Evolutionary conservation across 305 asterid genomes (phyloP), one percentile per base, ranked within the genome.

Genomic region (Fraxinus floribunda): DNA sequence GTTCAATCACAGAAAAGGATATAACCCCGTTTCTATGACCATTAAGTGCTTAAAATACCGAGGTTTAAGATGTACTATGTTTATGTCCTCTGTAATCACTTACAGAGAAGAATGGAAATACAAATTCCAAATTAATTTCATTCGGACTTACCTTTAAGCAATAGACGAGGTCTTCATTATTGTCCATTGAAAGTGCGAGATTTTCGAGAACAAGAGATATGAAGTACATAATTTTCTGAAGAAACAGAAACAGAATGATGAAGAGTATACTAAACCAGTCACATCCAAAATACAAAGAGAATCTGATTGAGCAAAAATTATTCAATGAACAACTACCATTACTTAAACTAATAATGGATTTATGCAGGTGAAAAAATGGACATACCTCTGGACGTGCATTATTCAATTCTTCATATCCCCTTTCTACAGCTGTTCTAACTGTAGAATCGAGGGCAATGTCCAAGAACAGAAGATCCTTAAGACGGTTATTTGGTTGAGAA

Each of bases 371-470:
- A 74, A 71, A 75, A 0, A 78, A 16, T 60, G 39, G 85, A 9
- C 73, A 60, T 88, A 97, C 99, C 97, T 95, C 98, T 38, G 98
- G 97, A 83, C 87, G 83, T 79, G 98, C 94, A 78, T 85, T 88
- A 88, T 85, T 93, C 85, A 97, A 85, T 86, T 91, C 97, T 84
- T 97, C 99, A 81, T 95, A 97, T 74, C 98, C 97, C 88, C 99
- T 97, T 82, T 97, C 99, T 72, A 97, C 90, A 87, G 98, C 94
- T 82, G 99, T 97, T 86, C 99, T 94, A 80, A 94, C 97, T 77
- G 98, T 89, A 86, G 99, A 97, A 87, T 97, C 99, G 16, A 97
- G 93, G 86, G 99, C 96, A 85, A 97, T 87, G 86, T 97, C 99
- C 87, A 97, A 90, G 91, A 97, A 97, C 35, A 97, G 72, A 82